Base-by-base conservation (phyloP, 805 yeast genomes). In the Torulaspora franciscae region DNA sequence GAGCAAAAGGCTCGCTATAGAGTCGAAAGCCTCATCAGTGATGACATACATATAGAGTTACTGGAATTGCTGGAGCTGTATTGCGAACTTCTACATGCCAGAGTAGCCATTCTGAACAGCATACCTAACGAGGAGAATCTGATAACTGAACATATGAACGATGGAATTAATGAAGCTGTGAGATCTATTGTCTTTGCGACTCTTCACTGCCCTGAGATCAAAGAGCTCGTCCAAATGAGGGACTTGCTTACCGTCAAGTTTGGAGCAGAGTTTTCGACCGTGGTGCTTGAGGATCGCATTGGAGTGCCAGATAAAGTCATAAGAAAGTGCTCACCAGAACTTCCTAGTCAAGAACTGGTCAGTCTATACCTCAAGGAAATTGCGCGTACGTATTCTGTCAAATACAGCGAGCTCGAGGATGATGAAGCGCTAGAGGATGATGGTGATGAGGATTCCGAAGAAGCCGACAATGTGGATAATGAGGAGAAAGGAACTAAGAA, bases 1-100 rank as follows among this genome's bases (percentile, higher is more conserved):
- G 90, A 86, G 50, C 81, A 83, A 40, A 85, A 89, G 55, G 96
- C 96, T 8, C 75, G 76, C 45, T 87, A 87, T 45, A 67, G 95
- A 40, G 91, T 86, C 3, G 96, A 88, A 61, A 84, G 85, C 55
- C 77, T 88, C 45, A 85, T 89, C 26, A 74, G 90, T 28, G 91
- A 86, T 53, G 96, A 88, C 58, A 77, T 85, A 26, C 78, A 81
- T 56, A 77, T 85, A 17, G 96, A 88, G 65, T 68, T 88, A 19
- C 67, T 88, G 42, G 96, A 89, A 62, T 77, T 78, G 37, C 64
- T 88, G 37, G 96, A 89, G 64, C 68, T 89, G 14, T 86, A 86
- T 61, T 83, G 95, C 58, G 96, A 89, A 64, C 68, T 88, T 3
- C 62, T 86, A 15, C 72, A 84, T 38, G 95, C 96, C 0, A 71